A percentile compares a stretch with the other conserved stretches of the same genome.
Evolutionary conservation across 441 rosid genomes (phyloP).

Genomic region (Pelargonium citronellum): DNA sequence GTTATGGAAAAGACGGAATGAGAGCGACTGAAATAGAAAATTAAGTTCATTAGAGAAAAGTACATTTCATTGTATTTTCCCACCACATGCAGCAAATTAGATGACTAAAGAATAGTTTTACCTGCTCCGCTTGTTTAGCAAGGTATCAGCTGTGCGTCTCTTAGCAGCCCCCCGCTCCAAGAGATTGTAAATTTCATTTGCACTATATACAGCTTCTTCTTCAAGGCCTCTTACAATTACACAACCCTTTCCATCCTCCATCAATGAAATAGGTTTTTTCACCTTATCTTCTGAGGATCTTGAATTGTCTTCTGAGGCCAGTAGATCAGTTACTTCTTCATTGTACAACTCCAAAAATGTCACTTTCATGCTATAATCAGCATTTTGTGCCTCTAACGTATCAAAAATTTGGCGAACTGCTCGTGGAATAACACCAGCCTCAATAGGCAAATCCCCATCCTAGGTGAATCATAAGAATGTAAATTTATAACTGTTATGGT

Average conservation of each 20-base stretch:
- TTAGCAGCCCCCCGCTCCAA: conserved; percentile 76
- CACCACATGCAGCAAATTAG: not conserved
- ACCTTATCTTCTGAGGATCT: conserved; percentile 60
- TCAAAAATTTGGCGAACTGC: conserved; percentile 84
- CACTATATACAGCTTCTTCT: conserved; percentile 84
- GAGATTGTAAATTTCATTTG: conserved; percentile 74
- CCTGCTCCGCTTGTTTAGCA: conserved; percentile 87
- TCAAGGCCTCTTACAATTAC: conserved; percentile 84
- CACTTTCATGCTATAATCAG: conserved; percentile 87
- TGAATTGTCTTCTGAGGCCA: conserved; percentile 59
- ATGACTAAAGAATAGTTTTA: conserved; percentile 11
- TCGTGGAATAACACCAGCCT: conserved; percentile 88
- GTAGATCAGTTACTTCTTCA: conserved; percentile 81
- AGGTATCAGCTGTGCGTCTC: conserved; percentile 83
- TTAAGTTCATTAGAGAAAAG: not conserved
- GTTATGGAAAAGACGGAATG: conserved; percentile 91
- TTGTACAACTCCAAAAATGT: conserved; percentile 88
- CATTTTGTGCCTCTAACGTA: conserved; percentile 72
- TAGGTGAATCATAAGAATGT: conserved; percentile 20
- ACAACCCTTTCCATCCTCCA: conserved; percentile 94
- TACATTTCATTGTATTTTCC: not conserved
- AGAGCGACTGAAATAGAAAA: conserved; percentile 56
- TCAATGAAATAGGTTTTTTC: conserved; percentile 70
- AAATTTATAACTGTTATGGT: not conserved
- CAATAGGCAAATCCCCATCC: conserved; percentile 92